Conservation (phyloP, 495 filamentous ascomycete species). For the Hyaloscypha finlandica region DNA sequence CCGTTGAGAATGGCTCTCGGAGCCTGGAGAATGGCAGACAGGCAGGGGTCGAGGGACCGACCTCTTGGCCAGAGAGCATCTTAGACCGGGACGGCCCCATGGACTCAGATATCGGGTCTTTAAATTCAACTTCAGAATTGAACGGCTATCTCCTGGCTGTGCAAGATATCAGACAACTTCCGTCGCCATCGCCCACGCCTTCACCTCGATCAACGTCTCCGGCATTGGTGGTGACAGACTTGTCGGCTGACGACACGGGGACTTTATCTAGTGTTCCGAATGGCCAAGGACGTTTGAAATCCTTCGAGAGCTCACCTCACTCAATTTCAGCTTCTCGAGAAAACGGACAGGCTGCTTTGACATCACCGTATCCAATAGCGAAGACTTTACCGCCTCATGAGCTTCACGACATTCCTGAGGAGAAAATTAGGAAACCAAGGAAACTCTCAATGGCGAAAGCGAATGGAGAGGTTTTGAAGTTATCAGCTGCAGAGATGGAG, state of each 20-base stretch:
- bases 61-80: neutral
- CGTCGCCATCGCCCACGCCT: slow-evolving; percentile 30
- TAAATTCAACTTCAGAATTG: neutral
- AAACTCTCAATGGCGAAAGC: slow-evolving; percentile 23
- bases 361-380: slow-evolving; percentile 21
- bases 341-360: slow-evolving; percentile 4
- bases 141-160: slow-evolving; percentile 11
- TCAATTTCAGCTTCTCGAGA: slow-evolving; percentile 1
- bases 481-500: slow-evolving; percentile 55
- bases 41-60: neutral
- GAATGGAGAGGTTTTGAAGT: slow-evolving; percentile 46
- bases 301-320: slow-evolving; percentile 15
- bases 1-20: slow-evolving; percentile 6
- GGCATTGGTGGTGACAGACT: slow-evolving; percentile 18
- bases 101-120: neutral
- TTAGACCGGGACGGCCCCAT: neutral
- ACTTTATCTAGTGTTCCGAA: slow-evolving; percentile 10
- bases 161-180: slow-evolving; percentile 22
- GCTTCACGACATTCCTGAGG: slow-evolving; percentile 28
- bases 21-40: slow-evolving; percentile 3
- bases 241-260: neutral
- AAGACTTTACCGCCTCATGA: slow-evolving; percentile 27
- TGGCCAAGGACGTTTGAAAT: slow-evolving; percentile 17
- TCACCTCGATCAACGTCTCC: slow-evolving; percentile 26
- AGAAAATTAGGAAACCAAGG: slow-evolving; percentile 27